Evolutionary conservation across 257 asterid species (phyloP).

Genomic region (Misopates orontium): DNA sequence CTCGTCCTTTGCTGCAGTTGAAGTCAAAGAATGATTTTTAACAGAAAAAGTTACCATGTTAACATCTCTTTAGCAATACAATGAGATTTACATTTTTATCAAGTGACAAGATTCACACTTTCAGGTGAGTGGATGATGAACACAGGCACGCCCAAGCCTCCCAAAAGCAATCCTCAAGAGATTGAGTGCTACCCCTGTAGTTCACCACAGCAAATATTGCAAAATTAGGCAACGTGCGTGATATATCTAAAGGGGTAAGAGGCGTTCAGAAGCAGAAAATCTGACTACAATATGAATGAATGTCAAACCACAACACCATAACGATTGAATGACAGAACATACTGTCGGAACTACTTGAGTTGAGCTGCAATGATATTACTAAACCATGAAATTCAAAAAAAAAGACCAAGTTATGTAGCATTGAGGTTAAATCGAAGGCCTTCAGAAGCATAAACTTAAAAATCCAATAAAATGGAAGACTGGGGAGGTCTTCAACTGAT

Average conservation of each 20-base stretch:
- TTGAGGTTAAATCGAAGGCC: background rate
- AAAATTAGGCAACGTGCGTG: conserved; percentile 21
- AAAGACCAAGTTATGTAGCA: background rate
- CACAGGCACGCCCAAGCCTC: conserved; percentile 99
- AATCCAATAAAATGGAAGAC: background rate
- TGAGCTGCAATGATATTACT: background rate
- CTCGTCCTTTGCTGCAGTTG: conserved; percentile 93
- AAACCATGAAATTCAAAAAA: conserved; percentile 9
- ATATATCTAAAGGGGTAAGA: conserved; percentile 18
- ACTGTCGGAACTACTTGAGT: background rate
- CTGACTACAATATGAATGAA: background rate
- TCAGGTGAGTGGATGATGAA: conserved; percentile 95
- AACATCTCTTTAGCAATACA: conserved; percentile 29
- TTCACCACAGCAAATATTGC: conserved; percentile 31
- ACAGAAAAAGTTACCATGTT: conserved; percentile 32
- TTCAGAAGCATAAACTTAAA: background rate
- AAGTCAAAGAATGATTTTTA: conserved; percentile 33
- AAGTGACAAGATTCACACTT: conserved; percentile 57
- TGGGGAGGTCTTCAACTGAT: background rate
- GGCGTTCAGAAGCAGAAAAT: background rate
- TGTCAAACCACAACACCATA: background rate
- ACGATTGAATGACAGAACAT: conserved; percentile 7
- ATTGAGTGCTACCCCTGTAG: conserved; percentile 64
- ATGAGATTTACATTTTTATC: conserved; percentile 33
- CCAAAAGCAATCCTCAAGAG: conserved; percentile 98